Conservation (phyloP, 78 protist genomes). For the Dictyostelium firmibasis region DNA sequence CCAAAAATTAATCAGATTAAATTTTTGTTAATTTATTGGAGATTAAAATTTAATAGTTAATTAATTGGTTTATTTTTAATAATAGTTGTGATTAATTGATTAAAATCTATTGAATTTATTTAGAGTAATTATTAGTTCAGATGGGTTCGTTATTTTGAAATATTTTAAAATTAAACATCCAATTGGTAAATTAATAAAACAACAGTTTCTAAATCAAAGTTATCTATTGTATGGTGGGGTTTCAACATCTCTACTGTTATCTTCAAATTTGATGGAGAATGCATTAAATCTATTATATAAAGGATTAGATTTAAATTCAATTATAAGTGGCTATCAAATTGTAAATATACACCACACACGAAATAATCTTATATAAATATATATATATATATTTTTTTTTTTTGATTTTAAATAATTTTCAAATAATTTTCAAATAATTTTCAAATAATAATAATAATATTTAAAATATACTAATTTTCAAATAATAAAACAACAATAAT, state of each 20-base stretch:
- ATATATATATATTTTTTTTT: neutral
- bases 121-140: constrained; percentile 43
- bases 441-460: no score
- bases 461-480: no score
- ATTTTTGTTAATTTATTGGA: no score
- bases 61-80: neutral
- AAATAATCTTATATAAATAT: neutral
- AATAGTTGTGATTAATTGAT: neutral
- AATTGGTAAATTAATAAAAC: constrained; percentile 14
- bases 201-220: neutral
- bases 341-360: neutral
- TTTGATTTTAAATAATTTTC: neutral
- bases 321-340: neutral
- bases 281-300: neutral
- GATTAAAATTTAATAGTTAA: no score
- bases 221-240: constrained; percentile 24
- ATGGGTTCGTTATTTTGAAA: constrained; percentile 1
- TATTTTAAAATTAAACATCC: constrained; percentile 36
- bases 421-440: neutral
- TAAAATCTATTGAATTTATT: neutral
- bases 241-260: neutral
- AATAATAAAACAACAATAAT: no score
- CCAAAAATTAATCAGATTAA: neutral
- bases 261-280: neutral
- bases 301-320: constrained; percentile 38